A percentile compares a stretch with the other conserved stretches of the same genome.
These are phyloP conservation scores for Saussurea involucrata DNA, from an alignment of 129 eudicot species.

Conservation along the genomic window DNA sequence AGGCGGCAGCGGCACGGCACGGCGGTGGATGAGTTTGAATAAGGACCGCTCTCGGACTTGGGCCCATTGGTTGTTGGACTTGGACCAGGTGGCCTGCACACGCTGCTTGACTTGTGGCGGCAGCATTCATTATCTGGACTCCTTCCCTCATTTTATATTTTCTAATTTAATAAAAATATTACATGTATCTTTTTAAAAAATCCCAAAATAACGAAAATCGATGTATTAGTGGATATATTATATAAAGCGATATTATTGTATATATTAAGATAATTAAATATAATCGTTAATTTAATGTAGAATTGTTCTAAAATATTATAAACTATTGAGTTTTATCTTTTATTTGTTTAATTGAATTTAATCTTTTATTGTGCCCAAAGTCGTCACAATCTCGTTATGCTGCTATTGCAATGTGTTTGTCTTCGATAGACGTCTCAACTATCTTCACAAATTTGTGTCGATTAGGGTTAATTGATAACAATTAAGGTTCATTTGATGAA, in stretches of 20 bases:
- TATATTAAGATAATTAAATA: background rate
- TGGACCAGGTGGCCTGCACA: constrained; percentile 16
- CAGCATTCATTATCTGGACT: too few species aligned
- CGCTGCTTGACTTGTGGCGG: background rate
- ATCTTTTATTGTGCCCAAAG: background rate
- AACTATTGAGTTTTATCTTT: too few species aligned
- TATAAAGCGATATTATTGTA: background rate
- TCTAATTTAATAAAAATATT: too few species aligned
- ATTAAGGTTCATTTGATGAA: background rate
- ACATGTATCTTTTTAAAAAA: background rate
- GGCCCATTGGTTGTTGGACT: constrained; percentile 6
- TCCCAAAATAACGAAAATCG: background rate
- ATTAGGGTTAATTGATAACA: background rate
- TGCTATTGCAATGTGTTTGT: background rate
- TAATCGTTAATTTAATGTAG: background rate
- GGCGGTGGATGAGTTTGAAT: constrained; percentile 4
- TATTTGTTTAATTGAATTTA: too few species aligned
- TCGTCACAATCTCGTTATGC: background rate
- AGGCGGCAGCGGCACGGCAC: too few species aligned
- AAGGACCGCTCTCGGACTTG: background rate
- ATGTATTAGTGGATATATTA: background rate
- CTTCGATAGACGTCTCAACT: background rate
- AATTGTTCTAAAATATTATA: background rate
- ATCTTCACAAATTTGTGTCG: background rate
- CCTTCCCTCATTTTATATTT: background rate